Evolutionary conservation across 768 basidiomycete genomes (phyloP).

Genomic region (Auriscalpium vulgare): DNA sequence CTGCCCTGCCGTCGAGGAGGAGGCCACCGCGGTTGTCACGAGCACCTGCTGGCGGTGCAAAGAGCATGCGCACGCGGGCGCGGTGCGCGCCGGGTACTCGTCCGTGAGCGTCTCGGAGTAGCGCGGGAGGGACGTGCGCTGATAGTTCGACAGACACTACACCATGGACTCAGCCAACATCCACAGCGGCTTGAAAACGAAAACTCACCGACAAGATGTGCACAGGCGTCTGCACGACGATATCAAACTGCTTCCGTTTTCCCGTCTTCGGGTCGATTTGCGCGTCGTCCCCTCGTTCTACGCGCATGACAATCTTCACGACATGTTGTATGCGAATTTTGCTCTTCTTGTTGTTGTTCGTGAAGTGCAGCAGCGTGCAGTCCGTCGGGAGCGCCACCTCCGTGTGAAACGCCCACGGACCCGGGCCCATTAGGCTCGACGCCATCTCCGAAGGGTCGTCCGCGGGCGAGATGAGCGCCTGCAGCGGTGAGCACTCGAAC

Average conservation of each 20-base stretch:
- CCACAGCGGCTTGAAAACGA: neutral
- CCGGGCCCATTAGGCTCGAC: conserved; percentile 62
- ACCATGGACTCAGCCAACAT: neutral
- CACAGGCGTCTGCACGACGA: conserved; percentile 78
- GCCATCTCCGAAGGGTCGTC: conserved; percentile 49
- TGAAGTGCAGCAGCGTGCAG: conserved; percentile 56
- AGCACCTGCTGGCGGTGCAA: neutral
- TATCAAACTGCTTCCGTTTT: conserved; percentile 78
- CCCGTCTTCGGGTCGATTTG: conserved; percentile 56
- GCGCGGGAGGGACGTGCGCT: conserved; percentile 4
- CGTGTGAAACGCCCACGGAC: conserved; percentile 81
- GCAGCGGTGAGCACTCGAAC: conserved; percentile 59
- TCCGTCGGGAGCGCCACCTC: conserved; percentile 61
- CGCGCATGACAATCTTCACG: conserved; percentile 75
- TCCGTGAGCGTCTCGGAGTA: conserved; percentile 8
- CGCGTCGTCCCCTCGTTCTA: conserved; percentile 72
- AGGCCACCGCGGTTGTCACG: neutral
- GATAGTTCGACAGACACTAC: conserved; percentile 6
- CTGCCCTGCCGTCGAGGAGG: neutral
- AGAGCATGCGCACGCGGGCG: neutral
- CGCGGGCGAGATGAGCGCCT: conserved; percentile 37
- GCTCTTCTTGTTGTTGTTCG: conserved; percentile 70
- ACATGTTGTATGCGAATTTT: conserved; percentile 70
- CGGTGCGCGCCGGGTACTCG: neutral
- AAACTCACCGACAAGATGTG: conserved; percentile 76